Percentiles rank a stretch among this genome's conserved stretches.
These are phyloP conservation scores for Pyrus bretschneideri DNA, from an alignment of 306 rosid species.

Conservation along the genomic window DNA sequence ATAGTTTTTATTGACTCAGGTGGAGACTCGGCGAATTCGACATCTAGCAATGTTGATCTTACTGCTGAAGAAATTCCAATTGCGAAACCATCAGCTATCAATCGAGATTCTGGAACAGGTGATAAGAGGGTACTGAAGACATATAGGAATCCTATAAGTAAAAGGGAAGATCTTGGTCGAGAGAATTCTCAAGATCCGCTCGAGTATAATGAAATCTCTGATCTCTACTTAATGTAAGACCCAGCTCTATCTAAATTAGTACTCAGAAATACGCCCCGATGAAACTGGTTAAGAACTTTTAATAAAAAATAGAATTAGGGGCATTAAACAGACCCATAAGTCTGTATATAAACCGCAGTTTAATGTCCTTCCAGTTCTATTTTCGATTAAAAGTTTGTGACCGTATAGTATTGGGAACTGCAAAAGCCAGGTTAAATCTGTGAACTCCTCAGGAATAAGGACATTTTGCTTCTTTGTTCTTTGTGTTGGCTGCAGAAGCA, in stretches of 20 bases:
- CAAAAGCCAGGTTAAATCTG: too few species aligned
- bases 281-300: too few species aligned
- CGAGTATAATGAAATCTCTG: slow-evolving; percentile 40
- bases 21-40: slow-evolving; percentile 16
- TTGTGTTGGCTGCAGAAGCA: slow-evolving; percentile 55
- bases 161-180: slow-evolving; percentile 7
- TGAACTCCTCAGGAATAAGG: neutral
- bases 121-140: slow-evolving; percentile 14
- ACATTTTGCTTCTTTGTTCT: slow-evolving; percentile 10
- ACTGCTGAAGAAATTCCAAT: slow-evolving; percentile 18
- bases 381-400: neutral
- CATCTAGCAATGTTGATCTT: slow-evolving; percentile 29
- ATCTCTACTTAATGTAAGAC: slow-evolving; percentile 59
- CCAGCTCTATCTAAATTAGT: neutral
- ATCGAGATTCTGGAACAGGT: slow-evolving; percentile 14
- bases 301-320: too few species aligned
- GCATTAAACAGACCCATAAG: neutral
- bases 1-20: slow-evolving; percentile 18
- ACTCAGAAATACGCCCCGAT: neutral
- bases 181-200: slow-evolving; percentile 22
- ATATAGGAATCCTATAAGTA: slow-evolving; percentile 19
- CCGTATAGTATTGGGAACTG: too few species aligned
- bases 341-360: neutral
- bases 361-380: neutral
- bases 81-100: slow-evolving; percentile 8